phyloP scores from a whole-genome alignment of 257 asterid genomes.

The Coffea canephora region DNA sequence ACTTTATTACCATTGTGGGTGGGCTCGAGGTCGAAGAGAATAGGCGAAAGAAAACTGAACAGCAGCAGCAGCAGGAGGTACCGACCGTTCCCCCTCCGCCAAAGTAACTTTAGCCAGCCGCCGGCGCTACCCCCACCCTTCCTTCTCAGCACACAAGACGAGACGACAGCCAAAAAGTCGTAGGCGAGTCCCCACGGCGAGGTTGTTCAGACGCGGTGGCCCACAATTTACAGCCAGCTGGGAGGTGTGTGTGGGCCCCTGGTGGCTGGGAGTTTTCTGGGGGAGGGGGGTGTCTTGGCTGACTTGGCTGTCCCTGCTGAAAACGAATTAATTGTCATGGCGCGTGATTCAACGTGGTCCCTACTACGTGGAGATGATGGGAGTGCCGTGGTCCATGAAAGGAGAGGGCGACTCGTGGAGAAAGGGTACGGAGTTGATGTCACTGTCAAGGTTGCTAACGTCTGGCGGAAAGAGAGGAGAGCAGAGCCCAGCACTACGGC shows the following conservation, averaged over 20 bases:
- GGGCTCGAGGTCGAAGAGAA: background rate
- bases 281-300: background rate
- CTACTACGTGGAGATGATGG: background rate
- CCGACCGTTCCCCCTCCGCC: background rate
- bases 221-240: background rate
- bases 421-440: constrained; percentile 16
- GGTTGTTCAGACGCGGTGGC: background rate
- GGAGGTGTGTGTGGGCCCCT: background rate
- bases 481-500: background rate
- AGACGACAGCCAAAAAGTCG: background rate
- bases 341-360: constrained; percentile 29
- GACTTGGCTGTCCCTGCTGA: background rate
- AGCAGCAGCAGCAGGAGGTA: background rate
- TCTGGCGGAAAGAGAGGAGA: background rate
- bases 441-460: background rate
- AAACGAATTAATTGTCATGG: constrained; percentile 1
- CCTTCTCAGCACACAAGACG: background rate
- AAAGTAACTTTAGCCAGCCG: background rate
- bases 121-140: background rate
- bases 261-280: background rate
- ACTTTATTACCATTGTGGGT: too few species aligned
- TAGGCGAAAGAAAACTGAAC: background rate
- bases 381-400: constrained; percentile 11
- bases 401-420: constrained; percentile 26
- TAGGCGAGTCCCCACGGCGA: background rate